A percentile compares a stretch with the other conserved stretches of the same genome.
These are phyloP conservation scores for Tripterygium wilfordii DNA, from an alignment of 177 flowering plant genomes.

Conservation along the genomic window DNA sequence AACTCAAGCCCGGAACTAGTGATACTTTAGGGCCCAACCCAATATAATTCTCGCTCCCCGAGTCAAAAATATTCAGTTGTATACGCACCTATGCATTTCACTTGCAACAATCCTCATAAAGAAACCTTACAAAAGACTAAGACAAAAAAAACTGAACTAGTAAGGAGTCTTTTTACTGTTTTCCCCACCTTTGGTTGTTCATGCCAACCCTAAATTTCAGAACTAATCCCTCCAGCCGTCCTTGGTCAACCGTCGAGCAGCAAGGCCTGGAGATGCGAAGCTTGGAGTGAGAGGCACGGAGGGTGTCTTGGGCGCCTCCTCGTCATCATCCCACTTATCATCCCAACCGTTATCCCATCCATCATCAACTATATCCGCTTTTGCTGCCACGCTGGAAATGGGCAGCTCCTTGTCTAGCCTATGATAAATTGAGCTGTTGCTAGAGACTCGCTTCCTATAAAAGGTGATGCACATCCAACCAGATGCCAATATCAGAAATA, in stretches of 20 bases:
- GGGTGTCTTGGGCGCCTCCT: conserved; percentile 64
- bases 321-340: conserved; percentile 76
- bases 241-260: conserved; percentile 51
- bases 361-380: conserved; percentile 24
- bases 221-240: conserved; percentile 70
- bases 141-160: too few species aligned
- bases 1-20: too few species aligned
- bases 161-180: too few species aligned
- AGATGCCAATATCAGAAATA: conserved; percentile 25
- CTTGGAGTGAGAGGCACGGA: conserved; percentile 58
- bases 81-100: too few species aligned
- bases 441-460: conserved; percentile 13
- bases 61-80: too few species aligned
- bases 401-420: conserved; percentile 63
- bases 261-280: conserved; percentile 57
- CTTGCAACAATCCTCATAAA: too few species aligned
- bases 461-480: conserved; percentile 26
- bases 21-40: too few species aligned
- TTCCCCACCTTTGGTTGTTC: too few species aligned
- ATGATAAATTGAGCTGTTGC: conserved; percentile 38
- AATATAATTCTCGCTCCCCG: too few species aligned
- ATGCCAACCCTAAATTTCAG: not conserved
- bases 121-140: too few species aligned
- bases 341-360: conserved; percentile 82
- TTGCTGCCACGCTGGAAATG: conserved; percentile 25